Conservation (phyloP, 2,329 filamentous ascomycete genomes). For the Zymoseptoria crescenta region DNA sequence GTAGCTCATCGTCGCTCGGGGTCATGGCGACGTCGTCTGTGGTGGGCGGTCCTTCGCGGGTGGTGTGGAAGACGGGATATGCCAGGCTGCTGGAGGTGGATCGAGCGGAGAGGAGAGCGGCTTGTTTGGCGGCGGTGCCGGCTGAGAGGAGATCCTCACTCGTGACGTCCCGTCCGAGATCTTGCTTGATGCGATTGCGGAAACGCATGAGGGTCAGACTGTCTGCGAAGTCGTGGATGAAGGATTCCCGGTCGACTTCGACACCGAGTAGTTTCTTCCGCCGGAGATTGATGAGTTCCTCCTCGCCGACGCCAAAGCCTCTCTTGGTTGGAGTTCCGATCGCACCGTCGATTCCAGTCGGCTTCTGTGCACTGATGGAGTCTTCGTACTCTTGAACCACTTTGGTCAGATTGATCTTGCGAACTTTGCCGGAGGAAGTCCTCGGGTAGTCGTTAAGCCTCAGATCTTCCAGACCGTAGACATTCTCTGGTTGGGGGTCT, state of each 20-base stretch:
- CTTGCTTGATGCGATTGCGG: slow-evolving; percentile 1
- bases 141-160: slow-evolving; percentile 2
- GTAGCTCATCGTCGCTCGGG: slow-evolving; percentile 1
- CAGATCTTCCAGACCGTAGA: slow-evolving; percentile 5
- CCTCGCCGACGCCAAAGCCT: no score
- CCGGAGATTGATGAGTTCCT: no score
- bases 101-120: background rate
- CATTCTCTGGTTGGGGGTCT: slow-evolving; percentile 4
- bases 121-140: slow-evolving; percentile 2
- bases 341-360: no score
- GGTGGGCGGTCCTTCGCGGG: no score
- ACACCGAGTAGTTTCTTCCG: background rate
- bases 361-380: no score
- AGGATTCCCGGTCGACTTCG: background rate
- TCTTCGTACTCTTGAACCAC: slow-evolving; percentile 1
- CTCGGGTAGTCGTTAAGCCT: slow-evolving; percentile 14
- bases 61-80: background rate
- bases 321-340: no score
- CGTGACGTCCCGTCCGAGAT: background rate
- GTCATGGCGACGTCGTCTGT: no score
- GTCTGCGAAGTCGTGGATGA: slow-evolving; percentile 7
- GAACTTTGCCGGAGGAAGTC: slow-evolving; percentile 10
- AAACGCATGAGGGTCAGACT: slow-evolving; percentile 7
- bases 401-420: slow-evolving; percentile 7
- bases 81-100: background rate